A percentile compares a stretch with the other conserved stretches of the same genome.
Evolutionary conservation across 192 early-diverging fungal genomes (phyloP).

Genomic region (Glomus cerebriforme): DNA sequence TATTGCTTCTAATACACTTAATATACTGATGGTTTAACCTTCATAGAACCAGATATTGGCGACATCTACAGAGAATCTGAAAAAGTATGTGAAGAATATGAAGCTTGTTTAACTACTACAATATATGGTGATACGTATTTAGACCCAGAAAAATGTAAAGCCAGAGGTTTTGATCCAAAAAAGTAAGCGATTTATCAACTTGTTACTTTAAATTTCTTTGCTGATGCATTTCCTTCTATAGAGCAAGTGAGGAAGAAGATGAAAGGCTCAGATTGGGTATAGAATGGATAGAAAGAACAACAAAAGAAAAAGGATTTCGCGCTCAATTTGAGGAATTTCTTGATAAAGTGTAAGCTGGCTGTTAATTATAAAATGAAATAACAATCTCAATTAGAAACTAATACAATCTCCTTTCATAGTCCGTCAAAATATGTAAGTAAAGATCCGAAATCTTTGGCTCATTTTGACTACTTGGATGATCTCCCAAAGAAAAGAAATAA

Average conservation of each 20-base stretch:
- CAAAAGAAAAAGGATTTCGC: too few species aligned
- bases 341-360: constrained; percentile 10
- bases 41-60: constrained; percentile 10
- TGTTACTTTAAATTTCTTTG: not conserved
- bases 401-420: constrained; percentile 23
- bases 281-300: constrained; percentile 10
- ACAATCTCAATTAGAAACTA: too few species aligned
- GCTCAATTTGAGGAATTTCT: not conserved
- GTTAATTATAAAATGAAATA: constrained; percentile 17
- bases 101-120: too few species aligned
- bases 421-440: constrained; percentile 1
- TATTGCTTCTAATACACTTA: constrained; percentile 13
- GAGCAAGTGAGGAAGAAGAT: constrained; percentile 1
- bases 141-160: too few species aligned
- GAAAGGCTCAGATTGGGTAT: not conserved
- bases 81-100: too few species aligned
- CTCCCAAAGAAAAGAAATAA: too few species aligned
- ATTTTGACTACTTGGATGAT: too few species aligned
- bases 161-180: constrained; percentile 18
- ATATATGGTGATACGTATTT: too few species aligned
- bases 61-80: too few species aligned
- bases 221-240: constrained; percentile 14
- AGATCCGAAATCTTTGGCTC: too few species aligned
- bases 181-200: constrained; percentile 17
- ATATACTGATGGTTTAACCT: not conserved